Evolutionary conservation across 164 flowering plant species (phyloP).

Genomic region (Cinnamomum micranthum): DNA sequence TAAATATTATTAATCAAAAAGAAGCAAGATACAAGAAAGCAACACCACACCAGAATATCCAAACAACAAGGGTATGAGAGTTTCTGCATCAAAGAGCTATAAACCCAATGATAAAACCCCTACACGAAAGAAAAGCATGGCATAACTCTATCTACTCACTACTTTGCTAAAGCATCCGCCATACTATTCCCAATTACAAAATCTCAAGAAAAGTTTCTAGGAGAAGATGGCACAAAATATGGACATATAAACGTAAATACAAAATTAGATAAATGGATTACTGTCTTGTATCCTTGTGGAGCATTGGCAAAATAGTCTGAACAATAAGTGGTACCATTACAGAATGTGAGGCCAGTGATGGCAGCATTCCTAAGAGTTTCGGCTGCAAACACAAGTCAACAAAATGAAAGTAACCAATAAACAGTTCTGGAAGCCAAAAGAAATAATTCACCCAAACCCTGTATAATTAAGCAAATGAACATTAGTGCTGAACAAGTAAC

Average conservation of each 20-base stretch:
- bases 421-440: slow-evolving; percentile 1
- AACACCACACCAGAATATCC: no score
- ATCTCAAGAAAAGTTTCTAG: not conserved
- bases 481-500: not conserved
- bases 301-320: slow-evolving; percentile 83
- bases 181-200: no score
- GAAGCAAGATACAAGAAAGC: no score
- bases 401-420: not conserved
- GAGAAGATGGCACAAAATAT: not conserved
- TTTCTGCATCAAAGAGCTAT: no score
- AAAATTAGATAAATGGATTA: slow-evolving; percentile 32
- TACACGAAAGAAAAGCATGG: no score
- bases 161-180: no score
- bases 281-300: slow-evolving; percentile 59
- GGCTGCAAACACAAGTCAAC: slow-evolving; percentile 42
- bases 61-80: no score
- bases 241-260: not conserved
- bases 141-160: no score
- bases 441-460: not conserved
- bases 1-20: no score
- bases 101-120: no score
- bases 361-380: slow-evolving; percentile 70
- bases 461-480: not conserved
- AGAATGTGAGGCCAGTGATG: slow-evolving; percentile 78
- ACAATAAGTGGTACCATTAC: slow-evolving; percentile 71